Evolutionary conservation across 2,329 filamentous ascomycete species (phyloP), one percentile per base, ranked within the genome.

Genomic region (Aspergillus aculeatinus): DNA sequence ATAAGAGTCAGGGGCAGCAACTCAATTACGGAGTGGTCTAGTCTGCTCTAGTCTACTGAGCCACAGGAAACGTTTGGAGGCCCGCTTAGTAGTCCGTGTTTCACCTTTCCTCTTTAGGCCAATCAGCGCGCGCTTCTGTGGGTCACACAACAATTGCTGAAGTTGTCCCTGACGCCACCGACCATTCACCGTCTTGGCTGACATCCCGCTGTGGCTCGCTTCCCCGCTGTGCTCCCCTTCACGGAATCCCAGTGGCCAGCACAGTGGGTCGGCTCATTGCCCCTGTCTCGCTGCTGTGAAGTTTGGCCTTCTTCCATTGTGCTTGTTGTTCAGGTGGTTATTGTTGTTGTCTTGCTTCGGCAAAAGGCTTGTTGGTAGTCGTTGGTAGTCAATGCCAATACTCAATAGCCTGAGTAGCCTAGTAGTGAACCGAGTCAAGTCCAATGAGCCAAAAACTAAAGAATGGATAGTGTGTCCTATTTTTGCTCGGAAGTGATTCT

Each of bases 101-200:
- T 68, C 66, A 68, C 27, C 51, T 55, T 51, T 14, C 11, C 53
- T 14, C 27, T 48, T 3, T 47, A 19, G 31, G 23, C 62, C 62
- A 64, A 60, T 57, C 42, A 62, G 11, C 2, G 16, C 14, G 14
- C 12, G n/a, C 25, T 4, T 5, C 4, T 7, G 53, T 55, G 53
- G 53, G 21, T 7, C 53, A 16, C 53, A 6, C 14, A 10, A 6
- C 48, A 33, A 53, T 4, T 23, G 23, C 23, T 23, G 23, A 23
- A 23, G 4, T 63, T 62, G 63, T 65, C 63, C 66, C 65, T 66
- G 66, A 60, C 56, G 56, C 59, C 60, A 56, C 51, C 31, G 25
- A n/a, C 60, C 61, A 66, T 33, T 62, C 47, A 47, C 42, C 27
- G 14, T 29, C 21, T 25, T 58, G 51, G 57, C 58, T 48, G 42